These are phyloP conservation scores for Rhizoclosmatium sp. DNA, from an alignment of 192 early-diverging fungal genomes.

Conservation along the genomic window DNA sequence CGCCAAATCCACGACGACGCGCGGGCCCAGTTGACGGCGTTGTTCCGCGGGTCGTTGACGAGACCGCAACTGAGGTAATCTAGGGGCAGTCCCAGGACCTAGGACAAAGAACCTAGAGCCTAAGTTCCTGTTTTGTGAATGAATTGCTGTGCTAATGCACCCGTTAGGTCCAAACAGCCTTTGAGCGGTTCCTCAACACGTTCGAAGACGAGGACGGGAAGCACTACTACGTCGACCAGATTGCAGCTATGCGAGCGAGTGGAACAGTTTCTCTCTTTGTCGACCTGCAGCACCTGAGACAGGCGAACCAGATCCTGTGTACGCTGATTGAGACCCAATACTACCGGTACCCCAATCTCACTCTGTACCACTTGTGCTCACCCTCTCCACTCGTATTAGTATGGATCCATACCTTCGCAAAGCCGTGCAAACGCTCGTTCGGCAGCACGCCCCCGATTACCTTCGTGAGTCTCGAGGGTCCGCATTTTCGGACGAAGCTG, in stretches of 20 bases:
- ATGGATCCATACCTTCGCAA: conserved; percentile 87
- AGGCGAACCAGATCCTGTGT: conserved; percentile 19
- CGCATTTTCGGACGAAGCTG: conserved; percentile 44
- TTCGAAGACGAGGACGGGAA: conserved; percentile 4
- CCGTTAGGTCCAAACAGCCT: conserved; percentile 1
- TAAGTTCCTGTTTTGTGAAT: background rate
- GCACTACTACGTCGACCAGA: background rate
- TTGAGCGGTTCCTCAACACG: background rate
- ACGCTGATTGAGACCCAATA: conserved; percentile 6
- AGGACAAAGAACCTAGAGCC: background rate
- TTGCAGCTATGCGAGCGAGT: background rate
- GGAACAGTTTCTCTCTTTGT: conserved; percentile 9
- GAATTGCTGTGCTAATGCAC: background rate
- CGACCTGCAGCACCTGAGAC: conserved; percentile 21
- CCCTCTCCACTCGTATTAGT: conserved; percentile 30
- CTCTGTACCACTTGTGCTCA: background rate
- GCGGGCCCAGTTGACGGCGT: background rate
- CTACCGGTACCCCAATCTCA: background rate
- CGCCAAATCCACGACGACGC: background rate
- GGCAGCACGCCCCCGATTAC: conserved; percentile 72
- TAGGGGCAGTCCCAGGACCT: background rate
- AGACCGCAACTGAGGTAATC: background rate
- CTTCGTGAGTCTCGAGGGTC: conserved; percentile 48
- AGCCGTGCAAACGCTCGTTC: conserved; percentile 83
- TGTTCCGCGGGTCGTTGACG: conserved; percentile 14